Percentiles rank a stretch among this genome's conserved stretches.
These are phyloP conservation scores for Candida sphagnicola DNA, from an alignment of 805 yeast genomes.

Conservation along the genomic window DNA sequence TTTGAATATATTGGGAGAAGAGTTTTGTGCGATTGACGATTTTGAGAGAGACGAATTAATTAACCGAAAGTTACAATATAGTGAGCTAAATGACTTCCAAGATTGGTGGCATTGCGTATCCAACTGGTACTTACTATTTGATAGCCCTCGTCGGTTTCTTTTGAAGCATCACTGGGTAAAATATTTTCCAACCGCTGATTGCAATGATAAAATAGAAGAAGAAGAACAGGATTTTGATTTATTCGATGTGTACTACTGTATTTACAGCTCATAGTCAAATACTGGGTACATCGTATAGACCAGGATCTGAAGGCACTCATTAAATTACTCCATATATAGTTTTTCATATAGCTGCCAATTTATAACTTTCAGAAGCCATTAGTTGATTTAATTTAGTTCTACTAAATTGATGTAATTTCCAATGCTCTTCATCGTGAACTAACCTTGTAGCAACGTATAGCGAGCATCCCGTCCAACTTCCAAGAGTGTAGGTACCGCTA, in stretches of 20 bases:
- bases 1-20: constrained; percentile 14
- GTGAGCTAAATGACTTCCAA: not conserved
- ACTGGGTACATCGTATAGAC: too few species aligned
- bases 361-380: not conserved
- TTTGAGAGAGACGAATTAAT: constrained; percentile 1
- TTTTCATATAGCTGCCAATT: constrained; percentile 1
- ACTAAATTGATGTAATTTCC: constrained; percentile 20
- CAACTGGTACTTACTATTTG: not conserved
- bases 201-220: not conserved
- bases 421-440: constrained; percentile 10
- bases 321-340: too few species aligned
- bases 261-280: constrained; percentile 5
- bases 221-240: constrained; percentile 6
- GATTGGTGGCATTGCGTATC: not conserved
- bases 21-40: constrained; percentile 8
- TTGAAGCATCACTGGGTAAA: constrained; percentile 16
- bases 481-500: constrained; percentile 14
- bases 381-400: constrained; percentile 4
- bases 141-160: constrained; percentile 7
- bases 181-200: constrained; percentile 4
- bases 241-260: constrained; percentile 7
- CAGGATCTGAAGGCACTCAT: too few species aligned
- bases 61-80: constrained; percentile 1
- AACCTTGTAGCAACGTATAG: constrained; percentile 21
- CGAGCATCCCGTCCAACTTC: constrained; percentile 31